Evolutionary conservation across 2,329 filamentous ascomycete genomes (phyloP).

Genomic region (Colletotrichum spinosum): DNA sequence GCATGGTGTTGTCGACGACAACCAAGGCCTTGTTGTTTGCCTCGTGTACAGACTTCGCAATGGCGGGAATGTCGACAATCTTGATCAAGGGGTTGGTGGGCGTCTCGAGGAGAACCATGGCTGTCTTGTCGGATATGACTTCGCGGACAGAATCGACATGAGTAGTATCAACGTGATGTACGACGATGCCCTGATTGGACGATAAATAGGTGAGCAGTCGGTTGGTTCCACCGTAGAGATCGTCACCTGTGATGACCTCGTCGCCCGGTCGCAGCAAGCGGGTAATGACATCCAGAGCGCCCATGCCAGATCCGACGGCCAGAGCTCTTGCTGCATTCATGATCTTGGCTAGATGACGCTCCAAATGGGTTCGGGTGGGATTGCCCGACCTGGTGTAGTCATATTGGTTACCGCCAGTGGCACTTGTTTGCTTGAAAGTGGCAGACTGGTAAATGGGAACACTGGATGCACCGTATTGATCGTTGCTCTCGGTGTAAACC

Average conservation of each 20-base stretch:
- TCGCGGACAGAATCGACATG: slow-evolving; percentile 75
- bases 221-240: slow-evolving; percentile 96
- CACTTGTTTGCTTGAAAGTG: slow-evolving; percentile 94
- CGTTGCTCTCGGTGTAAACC: slow-evolving; percentile 94
- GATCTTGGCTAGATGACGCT: slow-evolving; percentile 97
- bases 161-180: slow-evolving; percentile 97
- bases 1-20: slow-evolving; percentile 98
- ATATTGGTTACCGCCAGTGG: slow-evolving; percentile 85
- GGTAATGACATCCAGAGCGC: slow-evolving; percentile 94
- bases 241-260: slow-evolving; percentile 96
- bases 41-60: slow-evolving; percentile 81
- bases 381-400: slow-evolving; percentile 99
- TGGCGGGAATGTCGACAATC: slow-evolving; percentile 89
- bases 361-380: slow-evolving; percentile 93
- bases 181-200: slow-evolving; percentile 88
- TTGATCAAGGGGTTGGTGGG: slow-evolving; percentile 99
- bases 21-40: slow-evolving; percentile 84
- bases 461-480: slow-evolving; percentile 97
- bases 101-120: slow-evolving; percentile 95
- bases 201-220: slow-evolving; percentile 92
- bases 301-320: slow-evolving; percentile 97
- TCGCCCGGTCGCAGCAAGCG: slow-evolving; percentile 91
- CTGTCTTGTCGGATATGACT: slow-evolving; percentile 82
- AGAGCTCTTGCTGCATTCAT: slow-evolving; percentile 95
- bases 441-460: slow-evolving; percentile 98